Percentiles rank a stretch among this genome's conserved stretches.
Evolutionary conservation across 2,329 filamentous ascomycete genomes (phyloP).

Genomic region (Apiospora hydei): DNA sequence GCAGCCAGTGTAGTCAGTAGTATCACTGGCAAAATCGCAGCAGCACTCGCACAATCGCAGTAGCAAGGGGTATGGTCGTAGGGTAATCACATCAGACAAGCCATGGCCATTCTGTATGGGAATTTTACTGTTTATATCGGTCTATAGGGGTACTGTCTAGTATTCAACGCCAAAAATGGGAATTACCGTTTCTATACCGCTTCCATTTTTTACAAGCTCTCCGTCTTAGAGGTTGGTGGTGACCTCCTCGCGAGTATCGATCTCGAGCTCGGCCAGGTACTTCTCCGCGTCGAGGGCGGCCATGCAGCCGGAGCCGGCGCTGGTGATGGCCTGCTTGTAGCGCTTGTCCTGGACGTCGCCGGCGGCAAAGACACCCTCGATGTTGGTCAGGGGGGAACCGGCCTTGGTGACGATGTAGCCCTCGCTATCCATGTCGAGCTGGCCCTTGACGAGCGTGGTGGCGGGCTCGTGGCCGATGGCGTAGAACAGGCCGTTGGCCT

Average conservation of each 20-base stretch:
- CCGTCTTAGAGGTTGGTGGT: constrained; percentile 36
- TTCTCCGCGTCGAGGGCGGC: constrained; percentile 96
- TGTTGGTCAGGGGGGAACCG: constrained; percentile 87
- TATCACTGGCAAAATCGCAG: too few relatives aligned
- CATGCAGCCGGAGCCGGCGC: constrained; percentile 93
- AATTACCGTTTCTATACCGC: constrained; percentile 16
- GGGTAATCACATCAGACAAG: background rate
- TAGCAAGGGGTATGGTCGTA: too few relatives aligned
- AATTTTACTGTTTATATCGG: constrained; percentile 21
- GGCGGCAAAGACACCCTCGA: constrained; percentile 93
- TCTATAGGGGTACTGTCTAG: constrained; percentile 29
- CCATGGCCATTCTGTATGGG: background rate
- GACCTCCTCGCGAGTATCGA: constrained; percentile 46
- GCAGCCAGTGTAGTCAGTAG: too few relatives aligned
- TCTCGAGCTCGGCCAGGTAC: constrained; percentile 81
- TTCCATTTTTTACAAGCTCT: constrained; percentile 34
- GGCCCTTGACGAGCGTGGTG: constrained; percentile 86
- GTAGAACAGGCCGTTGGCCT: constrained; percentile 95
- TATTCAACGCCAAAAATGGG: constrained; percentile 30
- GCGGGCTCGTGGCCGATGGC: constrained; percentile 97
- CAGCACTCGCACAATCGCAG: too few relatives aligned
- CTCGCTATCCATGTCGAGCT: constrained; percentile 86
- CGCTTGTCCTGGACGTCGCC: constrained; percentile 99
- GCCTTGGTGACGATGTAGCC: constrained; percentile 91
- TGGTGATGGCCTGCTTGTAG: constrained; percentile 97